Evolutionary conservation across 345 rosid genomes (phyloP), one percentile per base, ranked within the genome.

Genomic region (Schrenkiella parvula): DNA sequence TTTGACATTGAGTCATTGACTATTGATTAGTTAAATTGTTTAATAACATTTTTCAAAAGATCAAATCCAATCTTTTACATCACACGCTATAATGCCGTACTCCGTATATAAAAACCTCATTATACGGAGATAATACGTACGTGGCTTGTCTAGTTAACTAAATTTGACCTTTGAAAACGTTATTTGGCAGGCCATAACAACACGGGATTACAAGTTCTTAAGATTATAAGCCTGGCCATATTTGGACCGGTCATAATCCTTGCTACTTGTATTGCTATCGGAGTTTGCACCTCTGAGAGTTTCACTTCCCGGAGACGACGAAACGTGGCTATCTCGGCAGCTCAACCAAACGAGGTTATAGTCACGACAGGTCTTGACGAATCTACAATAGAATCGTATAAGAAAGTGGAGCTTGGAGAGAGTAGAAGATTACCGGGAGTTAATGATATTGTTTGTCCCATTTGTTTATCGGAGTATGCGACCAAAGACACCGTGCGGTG

Each of bases 371-470:
- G 98, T 9, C 77, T 88, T 59, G 96, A 88, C 12, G 92, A 88
- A n/a, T 74, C 84, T 39, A 84, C 87, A 25, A 90, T 85, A 38
- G 86, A 85, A 51, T 85, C 97, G 8, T 93, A 82, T 26, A 70
- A 84, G 44, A 87, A 86, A 79, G 41, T 88, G 47, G 93, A 82
- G 12, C 77, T 88, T 0, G 96, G 88, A 2, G 96, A 86, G 41
- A 86, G 93, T 77, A 81, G 79, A 78, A 71, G 89, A 44, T 38
- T 90, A 2, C 89, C 93, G 0, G 87, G 89, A 25, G 79, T 22
- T 3, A 85, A 88, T 50, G 81, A 70, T 28, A 75, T 43, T 68
- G 56, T 77, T 6, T 89, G 91, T 57, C 65, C 88, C 15, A 89
- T 87, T 38, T 89, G 90, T 79, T 73, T 89, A 57, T 71, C 86